Conservation (phyloP, 441 rosid species). For the Pelargonium cotyledonis region DNA sequence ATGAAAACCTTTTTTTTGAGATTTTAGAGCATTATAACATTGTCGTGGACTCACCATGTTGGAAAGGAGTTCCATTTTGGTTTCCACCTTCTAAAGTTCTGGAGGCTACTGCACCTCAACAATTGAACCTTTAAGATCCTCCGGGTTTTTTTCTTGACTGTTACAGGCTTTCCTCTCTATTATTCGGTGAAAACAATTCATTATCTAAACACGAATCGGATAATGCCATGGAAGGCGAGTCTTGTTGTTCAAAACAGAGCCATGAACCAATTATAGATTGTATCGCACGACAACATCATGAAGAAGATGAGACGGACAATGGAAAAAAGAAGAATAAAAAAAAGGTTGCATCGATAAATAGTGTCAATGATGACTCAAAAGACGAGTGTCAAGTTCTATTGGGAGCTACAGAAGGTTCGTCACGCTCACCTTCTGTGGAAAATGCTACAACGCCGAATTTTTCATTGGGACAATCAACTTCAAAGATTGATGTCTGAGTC, state of each 20-base stretch:
- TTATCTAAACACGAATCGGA: conserved; percentile 22
- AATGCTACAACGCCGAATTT: conserved; percentile 26
- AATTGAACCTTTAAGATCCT: conserved; percentile 31
- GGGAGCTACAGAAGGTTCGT: conserved; percentile 27
- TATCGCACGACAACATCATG: conserved; percentile 23
- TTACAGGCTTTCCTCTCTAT: conserved; percentile 28
- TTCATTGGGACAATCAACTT: conserved; percentile 24
- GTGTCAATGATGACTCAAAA: conserved; percentile 31
- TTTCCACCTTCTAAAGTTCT: conserved; percentile 29
- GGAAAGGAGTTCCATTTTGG: conserved; percentile 42
- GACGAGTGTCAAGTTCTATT: conserved; percentile 33
- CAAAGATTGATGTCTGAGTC: conserved; percentile 35
- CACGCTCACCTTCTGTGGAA: conserved; percentile 33
- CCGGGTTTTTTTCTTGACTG: conserved; percentile 22
- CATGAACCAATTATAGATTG: conserved; percentile 19
- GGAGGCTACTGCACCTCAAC: conserved; percentile 22
- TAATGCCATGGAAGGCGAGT: conserved; percentile 28
- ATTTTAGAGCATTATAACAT: conserved; percentile 33
- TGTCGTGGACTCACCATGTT: conserved; percentile 53
- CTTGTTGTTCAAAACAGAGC: conserved; percentile 20
- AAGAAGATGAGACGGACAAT: conserved; percentile 22
- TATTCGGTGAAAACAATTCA: conserved; percentile 27
- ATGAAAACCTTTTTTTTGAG: conserved; percentile 34
- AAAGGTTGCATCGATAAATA: conserved; percentile 12
- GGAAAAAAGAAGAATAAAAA: conserved; percentile 8